Evolutionary conservation across 2,329 filamentous ascomycete species (phyloP).

Genomic region (Chrysosporium queenslandicum): DNA sequence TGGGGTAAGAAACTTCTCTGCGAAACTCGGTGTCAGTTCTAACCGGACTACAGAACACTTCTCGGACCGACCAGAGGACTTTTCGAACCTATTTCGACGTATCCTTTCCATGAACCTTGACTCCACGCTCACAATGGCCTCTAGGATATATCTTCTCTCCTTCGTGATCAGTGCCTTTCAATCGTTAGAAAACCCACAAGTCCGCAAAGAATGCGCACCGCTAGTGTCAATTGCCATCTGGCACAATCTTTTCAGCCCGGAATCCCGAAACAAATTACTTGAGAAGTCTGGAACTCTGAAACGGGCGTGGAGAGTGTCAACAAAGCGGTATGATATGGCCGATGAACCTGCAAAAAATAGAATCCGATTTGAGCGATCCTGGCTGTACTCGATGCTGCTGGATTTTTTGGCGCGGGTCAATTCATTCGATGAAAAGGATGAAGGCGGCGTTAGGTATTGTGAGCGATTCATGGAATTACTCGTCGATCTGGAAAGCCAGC

Average conservation of each 20-base stretch:
- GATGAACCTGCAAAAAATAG: slow-evolving; percentile 70
- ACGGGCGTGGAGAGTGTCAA: slow-evolving; percentile 83
- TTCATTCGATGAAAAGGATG: slow-evolving; percentile 30
- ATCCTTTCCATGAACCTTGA: slow-evolving; percentile 79
- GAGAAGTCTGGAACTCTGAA: slow-evolving; percentile 63
- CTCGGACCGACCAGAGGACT: slow-evolving; percentile 63
- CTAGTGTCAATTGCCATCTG: slow-evolving; percentile 90
- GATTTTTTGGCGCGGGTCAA: slow-evolving; percentile 73
- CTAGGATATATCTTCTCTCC: slow-evolving; percentile 73
- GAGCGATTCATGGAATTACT: slow-evolving; percentile 90
- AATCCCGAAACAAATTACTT: slow-evolving; percentile 60
- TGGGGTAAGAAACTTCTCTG: slow-evolving; percentile 53
- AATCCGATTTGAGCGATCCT: slow-evolving; percentile 81
- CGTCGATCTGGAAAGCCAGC: slow-evolving; percentile 80
- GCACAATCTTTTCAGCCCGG: slow-evolving; percentile 79
- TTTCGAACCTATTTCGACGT: slow-evolving; percentile 80
- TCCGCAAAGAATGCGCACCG: slow-evolving; percentile 92
- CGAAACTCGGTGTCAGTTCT: slow-evolving; percentile 21
- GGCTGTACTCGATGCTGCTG: slow-evolving; percentile 77
- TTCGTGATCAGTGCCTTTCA: slow-evolving; percentile 91
- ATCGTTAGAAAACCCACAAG: slow-evolving; percentile 75
- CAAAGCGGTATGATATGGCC: slow-evolving; percentile 76
- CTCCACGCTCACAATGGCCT: slow-evolving; percentile 51
- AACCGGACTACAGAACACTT: slow-evolving; percentile 54
- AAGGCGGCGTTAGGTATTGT: slow-evolving; percentile 67